Conservation (phyloP, 2,329 filamentous ascomycete genomes). For the Alternaria arborescens region DNA sequence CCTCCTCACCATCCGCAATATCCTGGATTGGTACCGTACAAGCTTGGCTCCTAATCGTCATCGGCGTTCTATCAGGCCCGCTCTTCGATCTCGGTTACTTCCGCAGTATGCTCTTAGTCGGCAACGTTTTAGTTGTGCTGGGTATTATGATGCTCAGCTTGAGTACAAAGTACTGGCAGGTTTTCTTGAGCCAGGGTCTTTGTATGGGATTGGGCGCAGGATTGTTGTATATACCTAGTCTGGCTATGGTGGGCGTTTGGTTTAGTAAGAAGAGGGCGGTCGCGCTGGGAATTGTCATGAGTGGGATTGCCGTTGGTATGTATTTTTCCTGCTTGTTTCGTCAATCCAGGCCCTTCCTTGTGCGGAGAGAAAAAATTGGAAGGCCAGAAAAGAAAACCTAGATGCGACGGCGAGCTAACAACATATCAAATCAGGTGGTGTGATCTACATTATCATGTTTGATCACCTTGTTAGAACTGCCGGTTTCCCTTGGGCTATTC, state of each 20-base stretch:
- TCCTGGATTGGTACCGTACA: constrained; percentile 59
- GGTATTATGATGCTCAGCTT: constrained; percentile 70
- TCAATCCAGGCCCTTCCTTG: background rate
- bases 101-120: constrained; percentile 55
- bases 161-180: constrained; percentile 63
- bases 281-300: constrained; percentile 50
- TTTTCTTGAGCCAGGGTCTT: constrained; percentile 63
- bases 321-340: background rate
- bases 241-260: constrained; percentile 50
- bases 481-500: constrained; percentile 50
- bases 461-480: constrained; percentile 35
- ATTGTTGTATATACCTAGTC: constrained; percentile 48
- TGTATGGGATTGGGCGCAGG: constrained; percentile 56
- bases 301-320: constrained; percentile 50
- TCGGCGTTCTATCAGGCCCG: constrained; percentile 61
- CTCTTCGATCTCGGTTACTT: constrained; percentile 60
- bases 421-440: constrained; percentile 38
- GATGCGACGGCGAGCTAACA: constrained; percentile 13
- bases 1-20: constrained; percentile 50
- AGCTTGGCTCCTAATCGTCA: constrained; percentile 58
- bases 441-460: constrained; percentile 51
- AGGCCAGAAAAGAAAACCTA: background rate
- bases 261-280: constrained; percentile 46
- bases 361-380: background rate
- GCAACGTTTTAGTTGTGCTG: constrained; percentile 64